Conservation (phyloP, 2,329 filamentous ascomycete genomes). For the Diaporthe helianthi region DNA sequence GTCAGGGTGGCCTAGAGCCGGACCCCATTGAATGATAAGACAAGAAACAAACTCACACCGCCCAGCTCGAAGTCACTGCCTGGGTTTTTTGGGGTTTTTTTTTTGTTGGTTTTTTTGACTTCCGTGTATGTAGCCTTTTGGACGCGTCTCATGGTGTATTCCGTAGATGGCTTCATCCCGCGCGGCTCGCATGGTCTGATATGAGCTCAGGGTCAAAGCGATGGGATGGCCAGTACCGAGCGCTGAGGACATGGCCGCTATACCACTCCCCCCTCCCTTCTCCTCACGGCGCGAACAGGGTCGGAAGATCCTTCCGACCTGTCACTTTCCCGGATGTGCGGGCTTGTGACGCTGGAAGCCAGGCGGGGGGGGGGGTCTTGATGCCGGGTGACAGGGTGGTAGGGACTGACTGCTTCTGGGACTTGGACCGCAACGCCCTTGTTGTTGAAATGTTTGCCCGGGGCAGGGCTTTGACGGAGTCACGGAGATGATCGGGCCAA, state of each 20-base stretch:
- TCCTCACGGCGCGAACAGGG: background rate
- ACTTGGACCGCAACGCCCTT: background rate
- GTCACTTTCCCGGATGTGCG: conserved; percentile 18
- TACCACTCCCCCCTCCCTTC: background rate
- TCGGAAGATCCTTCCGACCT: conserved; percentile 17
- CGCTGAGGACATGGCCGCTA: background rate
- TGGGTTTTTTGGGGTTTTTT: no score
- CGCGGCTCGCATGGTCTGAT: background rate
- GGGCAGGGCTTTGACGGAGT: background rate
- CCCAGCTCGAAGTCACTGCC: background rate
- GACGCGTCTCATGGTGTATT: conserved; percentile 16
- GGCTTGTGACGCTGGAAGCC: conserved; percentile 15
- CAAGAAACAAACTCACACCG: background rate
- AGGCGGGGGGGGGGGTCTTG: background rate
- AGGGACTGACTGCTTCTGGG: background rate
- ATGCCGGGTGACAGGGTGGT: conserved; percentile 2
- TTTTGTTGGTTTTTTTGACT: no score
- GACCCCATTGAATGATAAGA: background rate
- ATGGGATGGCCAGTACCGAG: background rate
- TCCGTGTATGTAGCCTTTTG: conserved; percentile 12
- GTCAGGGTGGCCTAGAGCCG: background rate
- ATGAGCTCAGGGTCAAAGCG: background rate
- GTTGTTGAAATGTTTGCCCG: background rate
- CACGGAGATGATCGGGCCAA: background rate
- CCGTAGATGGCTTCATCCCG: background rate